Evolutionary conservation across 306 rosid genomes (phyloP), one percentile per base, ranked within the genome.

Genomic region (Alnus rubra): DNA sequence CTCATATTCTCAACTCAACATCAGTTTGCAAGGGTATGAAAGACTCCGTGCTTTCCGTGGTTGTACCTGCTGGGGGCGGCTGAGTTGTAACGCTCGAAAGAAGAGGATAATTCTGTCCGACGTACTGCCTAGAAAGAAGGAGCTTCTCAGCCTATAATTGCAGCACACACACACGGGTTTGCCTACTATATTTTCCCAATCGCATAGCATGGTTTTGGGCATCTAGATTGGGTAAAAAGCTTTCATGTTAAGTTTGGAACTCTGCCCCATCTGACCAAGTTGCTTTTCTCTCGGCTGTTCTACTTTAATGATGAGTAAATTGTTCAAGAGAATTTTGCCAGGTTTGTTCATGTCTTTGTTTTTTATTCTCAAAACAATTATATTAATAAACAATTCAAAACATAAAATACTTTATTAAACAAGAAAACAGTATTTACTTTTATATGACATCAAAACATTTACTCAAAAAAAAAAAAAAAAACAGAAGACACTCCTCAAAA

Each of bases 1-100:
- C 84, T 81, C 76, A 83, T 87, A 83, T 82, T 75, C 84, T 33
- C 37, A 23, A 23, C 28, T 80, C 82, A 77, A 73, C 58, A 49
- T 76, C 39, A 64, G 83, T 83, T 85, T 55, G 37, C 63, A 47
- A 59, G 79, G 48, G 44, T 72, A 48, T 74, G 78, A 42, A 42
- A 59, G 82, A 78, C 76, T 73, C 76, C 79, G 69, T 76, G 73
- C 80, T 76, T 76, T 71, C 77, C 83, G 58, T 77, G 82, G 58
- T 75, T 69, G 54, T 76, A 52, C 69, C 39, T 33, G 12, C 37
- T 42, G 13, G 39, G 16, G 39, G 35, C 18, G 45, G 69, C 69
- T 63, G 7, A 13, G 69, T 14, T 35, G 5, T 31, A 35, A 53
- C 44, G 33, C 45, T 63, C 19, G 45, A 63, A 31, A 33, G 16